These are phyloP conservation scores for Phytophthora pistaciae DNA, from an alignment of 352 stramenopile species.

Conservation along the genomic window DNA sequence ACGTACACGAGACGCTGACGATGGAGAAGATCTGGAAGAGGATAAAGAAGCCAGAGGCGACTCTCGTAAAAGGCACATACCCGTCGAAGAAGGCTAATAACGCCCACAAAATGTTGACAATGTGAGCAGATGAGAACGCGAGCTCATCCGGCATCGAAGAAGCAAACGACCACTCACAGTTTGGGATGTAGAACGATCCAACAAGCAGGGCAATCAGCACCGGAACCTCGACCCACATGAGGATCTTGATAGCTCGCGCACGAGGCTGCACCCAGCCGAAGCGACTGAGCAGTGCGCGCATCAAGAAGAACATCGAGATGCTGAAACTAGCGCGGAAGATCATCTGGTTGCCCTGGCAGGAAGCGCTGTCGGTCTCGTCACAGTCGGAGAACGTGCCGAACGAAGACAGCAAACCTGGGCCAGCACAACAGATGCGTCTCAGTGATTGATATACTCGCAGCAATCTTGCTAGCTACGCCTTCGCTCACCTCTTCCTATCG, in stretches of 20 bases:
- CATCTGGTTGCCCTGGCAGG: slow-evolving; percentile 75
- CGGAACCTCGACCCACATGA: slow-evolving; percentile 54
- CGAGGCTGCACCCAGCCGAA: slow-evolving; percentile 42
- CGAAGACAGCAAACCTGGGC: slow-evolving; percentile 37
- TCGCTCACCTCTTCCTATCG: slow-evolving; percentile 58
- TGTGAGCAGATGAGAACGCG: not conserved
- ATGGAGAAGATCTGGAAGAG: slow-evolving; percentile 86
- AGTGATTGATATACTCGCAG: not conserved
- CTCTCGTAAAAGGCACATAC: slow-evolving; percentile 62
- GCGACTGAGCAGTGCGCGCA: slow-evolving; percentile 56
- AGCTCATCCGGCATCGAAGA: not conserved
- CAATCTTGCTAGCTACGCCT: not conserved
- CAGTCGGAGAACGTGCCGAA: slow-evolving; percentile 79
- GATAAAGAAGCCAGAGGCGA: slow-evolving; percentile 77
- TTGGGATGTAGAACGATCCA: slow-evolving; percentile 81
- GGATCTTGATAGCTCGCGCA: slow-evolving; percentile 35
- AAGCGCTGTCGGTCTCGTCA: slow-evolving; percentile 42
- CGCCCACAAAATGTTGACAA: not conserved
- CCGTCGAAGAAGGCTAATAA: slow-evolving; percentile 68
- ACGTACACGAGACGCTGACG: slow-evolving; percentile 79
- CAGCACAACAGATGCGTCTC: not conserved
- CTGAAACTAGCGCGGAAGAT: slow-evolving; percentile 78
- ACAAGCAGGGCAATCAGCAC: slow-evolving; percentile 62
- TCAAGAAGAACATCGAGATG: slow-evolving; percentile 63
- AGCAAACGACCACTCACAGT: slow-evolving; percentile 31